These are phyloP conservation scores for Takashimella koratensis DNA, from an alignment of 1,284 basidiomycete species.

Conservation along the genomic window DNA sequence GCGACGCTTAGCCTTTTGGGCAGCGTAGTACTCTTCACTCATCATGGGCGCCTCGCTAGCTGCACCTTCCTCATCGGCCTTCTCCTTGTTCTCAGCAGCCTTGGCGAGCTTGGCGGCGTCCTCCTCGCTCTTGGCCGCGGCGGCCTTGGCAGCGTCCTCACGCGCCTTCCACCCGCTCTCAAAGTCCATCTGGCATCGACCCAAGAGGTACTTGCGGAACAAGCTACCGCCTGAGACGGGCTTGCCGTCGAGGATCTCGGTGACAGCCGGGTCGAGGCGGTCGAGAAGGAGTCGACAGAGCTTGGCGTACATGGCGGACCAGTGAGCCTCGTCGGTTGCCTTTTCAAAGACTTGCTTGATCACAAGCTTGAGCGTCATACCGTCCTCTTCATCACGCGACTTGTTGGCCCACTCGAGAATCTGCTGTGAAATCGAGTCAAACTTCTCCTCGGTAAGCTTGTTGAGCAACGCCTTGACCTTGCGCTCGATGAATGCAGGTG, in stretches of 20 bases:
- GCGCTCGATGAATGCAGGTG: slow-evolving; percentile 79
- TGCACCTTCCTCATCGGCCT: slow-evolving; percentile 38
- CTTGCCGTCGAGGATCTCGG: slow-evolving; percentile 83
- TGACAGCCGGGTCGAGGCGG: slow-evolving; percentile 76
- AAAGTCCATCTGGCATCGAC: slow-evolving; percentile 91
- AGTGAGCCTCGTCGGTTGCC: slow-evolving; percentile 90
- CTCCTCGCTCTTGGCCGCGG: slow-evolving; percentile 55
- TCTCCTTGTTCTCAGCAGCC: slow-evolving; percentile 49
- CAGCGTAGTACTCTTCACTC: slow-evolving; percentile 95
- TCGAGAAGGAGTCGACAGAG: slow-evolving; percentile 93
- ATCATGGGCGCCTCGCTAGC: slow-evolving; percentile 64
- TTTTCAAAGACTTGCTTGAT: slow-evolving; percentile 96
- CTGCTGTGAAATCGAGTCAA: slow-evolving; percentile 89
- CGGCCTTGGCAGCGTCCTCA: slow-evolving; percentile 55
- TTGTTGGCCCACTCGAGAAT: slow-evolving; percentile 94
- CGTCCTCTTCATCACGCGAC: slow-evolving; percentile 87
- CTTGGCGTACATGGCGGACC: slow-evolving; percentile 95
- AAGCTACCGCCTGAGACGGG: slow-evolving; percentile 80
- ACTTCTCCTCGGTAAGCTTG: slow-evolving; percentile 95
- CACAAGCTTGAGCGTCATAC: slow-evolving; percentile 88
- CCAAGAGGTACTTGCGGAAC: slow-evolving; percentile 85
- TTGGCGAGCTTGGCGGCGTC: slow-evolving; percentile 56
- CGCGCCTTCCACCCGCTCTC: slow-evolving; percentile 70
- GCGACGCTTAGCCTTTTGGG: slow-evolving; percentile 93
- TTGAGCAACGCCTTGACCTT: slow-evolving; percentile 93